These are phyloP conservation scores for Ambrosiella beaveri DNA, from an alignment of 2,329 filamentous ascomycete genomes.

Conservation along the genomic window DNA sequence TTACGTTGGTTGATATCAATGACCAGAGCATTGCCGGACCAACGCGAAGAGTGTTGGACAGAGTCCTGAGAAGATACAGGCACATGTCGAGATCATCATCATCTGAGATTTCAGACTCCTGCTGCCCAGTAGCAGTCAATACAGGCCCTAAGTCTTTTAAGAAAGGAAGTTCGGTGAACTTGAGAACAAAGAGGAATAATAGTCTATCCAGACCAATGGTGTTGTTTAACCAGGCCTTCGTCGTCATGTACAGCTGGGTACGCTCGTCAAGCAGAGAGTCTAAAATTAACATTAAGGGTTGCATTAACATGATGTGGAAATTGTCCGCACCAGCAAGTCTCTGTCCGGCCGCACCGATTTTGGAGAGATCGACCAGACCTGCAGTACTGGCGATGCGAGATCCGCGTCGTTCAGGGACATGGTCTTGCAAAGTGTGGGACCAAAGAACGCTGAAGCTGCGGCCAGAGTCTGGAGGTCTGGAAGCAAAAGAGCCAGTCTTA, in stretches of 20 bases:
- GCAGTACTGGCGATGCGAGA: constrained; percentile 20
- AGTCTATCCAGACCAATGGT: constrained; percentile 47
- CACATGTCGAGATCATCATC: constrained; percentile 60
- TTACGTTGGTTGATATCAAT: constrained; percentile 43
- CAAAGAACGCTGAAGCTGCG: constrained; percentile 61
- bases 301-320: constrained; percentile 58
- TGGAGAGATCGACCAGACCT: constrained; percentile 8
- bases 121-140: constrained; percentile 2
- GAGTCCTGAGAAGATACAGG: constrained; percentile 58
- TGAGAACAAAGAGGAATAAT: constrained; percentile 42
- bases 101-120: constrained; percentile 21
- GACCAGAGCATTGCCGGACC: constrained; percentile 54
- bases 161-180: constrained; percentile 38
- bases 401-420: constrained; percentile 33
- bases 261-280: constrained; percentile 59
- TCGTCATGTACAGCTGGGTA: constrained; percentile 57
- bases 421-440: constrained; percentile 58
- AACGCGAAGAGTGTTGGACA: constrained; percentile 55
- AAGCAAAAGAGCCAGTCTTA: constrained; percentile 28
- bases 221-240: constrained; percentile 63
- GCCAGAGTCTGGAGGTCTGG: constrained; percentile 40
- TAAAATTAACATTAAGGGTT: constrained; percentile 65
- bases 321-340: constrained; percentile 40
- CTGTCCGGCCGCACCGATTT: constrained; percentile 19
- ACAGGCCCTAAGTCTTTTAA: constrained; percentile 19